These are phyloP conservation scores for Puya raimondii DNA, from an alignment of 176 grass and related monocot species.

Conservation along the genomic window DNA sequence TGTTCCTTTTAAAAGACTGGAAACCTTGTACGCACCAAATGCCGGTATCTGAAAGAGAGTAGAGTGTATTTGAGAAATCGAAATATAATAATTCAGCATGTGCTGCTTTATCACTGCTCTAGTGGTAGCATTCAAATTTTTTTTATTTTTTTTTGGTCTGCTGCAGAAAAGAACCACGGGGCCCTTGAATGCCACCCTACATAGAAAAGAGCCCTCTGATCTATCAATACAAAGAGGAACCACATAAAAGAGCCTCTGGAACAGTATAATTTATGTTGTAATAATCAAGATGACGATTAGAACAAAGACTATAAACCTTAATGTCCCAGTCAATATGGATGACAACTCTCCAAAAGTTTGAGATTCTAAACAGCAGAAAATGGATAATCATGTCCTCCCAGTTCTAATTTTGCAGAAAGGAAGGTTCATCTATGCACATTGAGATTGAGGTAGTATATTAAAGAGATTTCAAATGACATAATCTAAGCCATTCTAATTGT, in stretches of 20 bases:
- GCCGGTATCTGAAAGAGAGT: constrained; percentile 61
- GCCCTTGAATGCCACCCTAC: too few relatives aligned
- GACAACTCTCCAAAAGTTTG: too few relatives aligned
- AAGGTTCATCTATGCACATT: neutral
- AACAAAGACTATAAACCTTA: too few relatives aligned
- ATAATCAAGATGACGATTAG: neutral
- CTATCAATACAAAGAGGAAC: too few relatives aligned
- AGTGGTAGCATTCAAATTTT: neutral
- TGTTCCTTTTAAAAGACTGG: constrained; percentile 59
- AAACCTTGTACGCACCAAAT: constrained; percentile 83
- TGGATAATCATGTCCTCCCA: too few relatives aligned
- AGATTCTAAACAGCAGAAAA: too few relatives aligned
- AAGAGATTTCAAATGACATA: neutral
- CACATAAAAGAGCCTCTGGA: too few relatives aligned
- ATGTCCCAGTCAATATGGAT: too few relatives aligned
- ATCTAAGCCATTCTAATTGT: neutral
- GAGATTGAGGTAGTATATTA: neutral
- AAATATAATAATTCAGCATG: neutral
- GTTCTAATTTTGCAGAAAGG: neutral
- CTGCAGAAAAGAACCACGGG: neutral
- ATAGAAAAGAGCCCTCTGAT: too few relatives aligned
- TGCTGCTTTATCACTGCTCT: neutral
- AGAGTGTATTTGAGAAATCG: constrained; percentile 7
- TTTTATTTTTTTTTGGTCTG: neutral
- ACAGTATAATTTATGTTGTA: neutral